phyloP scores from a whole-genome alignment of 352 stramenopile genomes.

The Phytophthora quininea region DNA sequence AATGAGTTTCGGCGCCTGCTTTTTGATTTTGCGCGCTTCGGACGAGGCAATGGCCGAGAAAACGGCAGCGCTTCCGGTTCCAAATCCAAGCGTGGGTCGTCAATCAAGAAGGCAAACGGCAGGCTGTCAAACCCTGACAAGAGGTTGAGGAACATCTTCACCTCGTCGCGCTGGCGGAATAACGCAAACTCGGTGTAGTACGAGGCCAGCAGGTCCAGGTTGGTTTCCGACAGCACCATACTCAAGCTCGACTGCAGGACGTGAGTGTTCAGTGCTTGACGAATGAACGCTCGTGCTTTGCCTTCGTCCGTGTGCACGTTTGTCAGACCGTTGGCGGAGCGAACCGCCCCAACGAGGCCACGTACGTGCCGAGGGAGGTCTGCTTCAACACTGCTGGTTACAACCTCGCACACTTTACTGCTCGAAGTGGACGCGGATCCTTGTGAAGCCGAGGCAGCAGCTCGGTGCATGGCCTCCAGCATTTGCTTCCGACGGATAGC shows the following conservation, averaged over 20 bases:
- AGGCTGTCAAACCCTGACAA: slow-evolving; percentile 69
- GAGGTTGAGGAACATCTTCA: slow-evolving; percentile 77
- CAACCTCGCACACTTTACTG: slow-evolving; percentile 62
- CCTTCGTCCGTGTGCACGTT: slow-evolving; percentile 79
- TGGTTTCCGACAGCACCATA: slow-evolving; percentile 74
- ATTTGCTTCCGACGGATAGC: slow-evolving; percentile 73
- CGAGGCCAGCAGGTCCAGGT: slow-evolving; percentile 74
- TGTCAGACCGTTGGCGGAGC: slow-evolving; percentile 57
- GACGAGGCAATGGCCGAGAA: slow-evolving; percentile 60
- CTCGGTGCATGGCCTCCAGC: slow-evolving; percentile 69
- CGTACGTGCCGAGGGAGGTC: slow-evolving; percentile 75
- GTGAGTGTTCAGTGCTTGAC: slow-evolving; percentile 86
- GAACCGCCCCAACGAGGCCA: slow-evolving; percentile 70
- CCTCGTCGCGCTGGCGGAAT: slow-evolving; percentile 80
- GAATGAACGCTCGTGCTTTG: slow-evolving; percentile 77
- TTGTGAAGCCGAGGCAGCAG: slow-evolving; percentile 10
- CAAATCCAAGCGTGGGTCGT: slow-evolving; percentile 72
- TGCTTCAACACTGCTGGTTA: slow-evolving; percentile 73
- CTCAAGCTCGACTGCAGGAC: slow-evolving; percentile 72
- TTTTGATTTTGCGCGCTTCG: slow-evolving; percentile 57
- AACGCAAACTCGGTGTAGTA: slow-evolving; percentile 85
- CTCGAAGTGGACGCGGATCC: slow-evolving; percentile 18
- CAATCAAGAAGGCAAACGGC: slow-evolving; percentile 82
- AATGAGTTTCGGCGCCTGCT: slow-evolving; percentile 72
- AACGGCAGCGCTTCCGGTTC: slow-evolving; percentile 77